Evolutionary conservation across 164 flowering plant genomes (phyloP).

Genomic region (Liriodendron chinense): DNA sequence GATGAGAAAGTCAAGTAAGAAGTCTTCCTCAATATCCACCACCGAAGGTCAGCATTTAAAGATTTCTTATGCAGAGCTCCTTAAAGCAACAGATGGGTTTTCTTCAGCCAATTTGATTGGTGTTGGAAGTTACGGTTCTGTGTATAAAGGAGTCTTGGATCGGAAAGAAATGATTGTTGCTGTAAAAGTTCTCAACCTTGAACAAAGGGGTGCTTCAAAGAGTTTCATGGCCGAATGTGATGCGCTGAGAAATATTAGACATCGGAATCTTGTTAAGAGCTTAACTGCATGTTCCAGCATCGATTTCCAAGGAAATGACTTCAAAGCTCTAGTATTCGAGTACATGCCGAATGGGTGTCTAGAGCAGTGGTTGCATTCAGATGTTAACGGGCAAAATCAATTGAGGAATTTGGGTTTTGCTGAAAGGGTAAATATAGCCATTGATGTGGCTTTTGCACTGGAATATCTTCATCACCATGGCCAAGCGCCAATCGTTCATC

Average conservation of each 20-base stretch:
- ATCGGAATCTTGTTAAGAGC: slow-evolving; percentile 36
- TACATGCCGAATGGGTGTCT: slow-evolving; percentile 37
- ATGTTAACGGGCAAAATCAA: background rate
- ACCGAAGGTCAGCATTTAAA: background rate
- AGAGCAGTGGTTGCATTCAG: slow-evolving; percentile 31
- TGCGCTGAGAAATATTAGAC: slow-evolving; percentile 27
- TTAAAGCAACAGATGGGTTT: slow-evolving; percentile 26
- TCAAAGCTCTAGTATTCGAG: slow-evolving; percentile 31
- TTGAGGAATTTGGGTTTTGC: slow-evolving; percentile 14
- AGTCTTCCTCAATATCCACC: background rate
- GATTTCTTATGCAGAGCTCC: slow-evolving; percentile 21
- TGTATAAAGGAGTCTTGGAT: slow-evolving; percentile 27
- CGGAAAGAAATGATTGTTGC: slow-evolving; percentile 19
- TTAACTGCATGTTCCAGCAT: slow-evolving; percentile 25
- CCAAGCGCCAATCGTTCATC: slow-evolving; percentile 23
- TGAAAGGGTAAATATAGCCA: slow-evolving; percentile 28
- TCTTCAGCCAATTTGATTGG: slow-evolving; percentile 30
- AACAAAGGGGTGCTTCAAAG: slow-evolving; percentile 22
- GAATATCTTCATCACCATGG: slow-evolving; percentile 31
- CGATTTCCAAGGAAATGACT: slow-evolving; percentile 30
- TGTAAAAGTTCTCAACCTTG: slow-evolving; percentile 32
- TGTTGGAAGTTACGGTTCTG: slow-evolving; percentile 33
- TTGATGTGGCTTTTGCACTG: slow-evolving; percentile 33
- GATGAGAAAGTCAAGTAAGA: background rate
- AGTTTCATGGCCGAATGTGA: slow-evolving; percentile 33